A percentile compares a stretch with the other conserved stretches of the same genome.
phyloP scores from a whole-genome alignment of 2,329 filamentous ascomycete genomes.

The Colletotrichum simmondsii region DNA sequence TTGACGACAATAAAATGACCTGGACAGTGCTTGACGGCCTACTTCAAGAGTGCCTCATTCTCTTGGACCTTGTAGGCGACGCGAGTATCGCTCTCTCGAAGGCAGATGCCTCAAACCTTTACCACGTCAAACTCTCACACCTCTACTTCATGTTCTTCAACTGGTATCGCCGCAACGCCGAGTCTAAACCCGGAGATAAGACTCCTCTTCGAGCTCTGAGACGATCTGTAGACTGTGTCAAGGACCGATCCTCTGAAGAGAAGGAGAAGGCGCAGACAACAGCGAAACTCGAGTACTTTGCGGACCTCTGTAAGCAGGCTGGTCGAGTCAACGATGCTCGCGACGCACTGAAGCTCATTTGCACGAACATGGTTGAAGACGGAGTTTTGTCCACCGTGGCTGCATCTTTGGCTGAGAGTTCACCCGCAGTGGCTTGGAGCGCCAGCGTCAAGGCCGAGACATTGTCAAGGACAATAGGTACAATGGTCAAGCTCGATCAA shows the following conservation, averaged over 20 bases:
- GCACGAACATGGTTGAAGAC: slow-evolving; percentile 68
- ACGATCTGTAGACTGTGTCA: slow-evolving; percentile 72
- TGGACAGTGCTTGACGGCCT: slow-evolving; percentile 69
- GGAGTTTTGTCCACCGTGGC: slow-evolving; percentile 67
- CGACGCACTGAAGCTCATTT: slow-evolving; percentile 68
- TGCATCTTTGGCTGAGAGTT: slow-evolving; percentile 56
- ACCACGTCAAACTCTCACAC: slow-evolving; percentile 76
- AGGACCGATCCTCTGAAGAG: slow-evolving; percentile 63
- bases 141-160: slow-evolving; percentile 71
- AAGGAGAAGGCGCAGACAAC: slow-evolving; percentile 69
- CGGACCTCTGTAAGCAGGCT: slow-evolving; percentile 65
- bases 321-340: slow-evolving; percentile 68
- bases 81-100: slow-evolving; percentile 39
- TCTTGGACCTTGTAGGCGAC: slow-evolving; percentile 65
- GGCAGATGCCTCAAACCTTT: slow-evolving; percentile 50
- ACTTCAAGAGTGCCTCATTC: slow-evolving; percentile 64
- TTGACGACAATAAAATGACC: slow-evolving; percentile 57
- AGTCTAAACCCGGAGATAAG: slow-evolving; percentile 51
- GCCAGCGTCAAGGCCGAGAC: slow-evolving; percentile 58
- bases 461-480: slow-evolving; percentile 69
- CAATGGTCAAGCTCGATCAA: slow-evolving; percentile 68
- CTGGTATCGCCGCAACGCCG: slow-evolving; percentile 41
- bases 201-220: slow-evolving; percentile 67
- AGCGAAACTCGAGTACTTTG: slow-evolving; percentile 74
- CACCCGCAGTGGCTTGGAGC: slow-evolving; percentile 66